These are phyloP conservation scores for Fagopyrum esculentum DNA, from an alignment of 148 eudicot species.

Conservation along the genomic window DNA sequence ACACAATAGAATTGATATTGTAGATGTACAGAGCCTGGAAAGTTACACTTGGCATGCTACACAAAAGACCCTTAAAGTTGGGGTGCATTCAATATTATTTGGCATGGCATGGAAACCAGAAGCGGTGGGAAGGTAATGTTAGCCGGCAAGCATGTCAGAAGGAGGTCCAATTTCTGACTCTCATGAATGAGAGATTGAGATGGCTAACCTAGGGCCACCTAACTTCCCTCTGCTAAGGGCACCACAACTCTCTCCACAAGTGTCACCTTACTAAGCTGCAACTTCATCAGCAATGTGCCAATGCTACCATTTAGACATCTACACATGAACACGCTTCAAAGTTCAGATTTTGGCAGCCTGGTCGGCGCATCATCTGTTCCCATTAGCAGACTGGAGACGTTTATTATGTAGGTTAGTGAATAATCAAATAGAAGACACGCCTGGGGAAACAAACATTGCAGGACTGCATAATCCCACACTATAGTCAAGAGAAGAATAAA, in stretches of 20 bases:
- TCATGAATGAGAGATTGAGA: conserved; percentile 2
- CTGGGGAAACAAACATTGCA: neutral
- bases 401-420: neutral
- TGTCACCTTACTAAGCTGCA: conserved; percentile 6
- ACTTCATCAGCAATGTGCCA: neutral
- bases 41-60: no score
- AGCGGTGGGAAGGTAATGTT: no score
- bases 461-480: neutral
- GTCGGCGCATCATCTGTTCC: no score
- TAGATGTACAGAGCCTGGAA: neutral
- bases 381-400: neutral
- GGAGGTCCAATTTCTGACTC: neutral
- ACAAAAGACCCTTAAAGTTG: neutral
- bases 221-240: neutral
- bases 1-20: neutral
- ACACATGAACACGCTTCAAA: neutral
- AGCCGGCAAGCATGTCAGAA: no score
- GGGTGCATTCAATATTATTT: neutral
- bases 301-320: neutral
- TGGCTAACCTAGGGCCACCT: conserved; percentile 5
- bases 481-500: neutral
- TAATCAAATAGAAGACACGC: neutral
- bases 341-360: neutral
- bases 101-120: neutral
- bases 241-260: neutral